A percentile compares a stretch with the other conserved stretches of the same genome.
These are phyloP conservation scores for Karstenula rhodostoma DNA, from an alignment of 2,329 filamentous ascomycete genomes.

Conservation along the genomic window DNA sequence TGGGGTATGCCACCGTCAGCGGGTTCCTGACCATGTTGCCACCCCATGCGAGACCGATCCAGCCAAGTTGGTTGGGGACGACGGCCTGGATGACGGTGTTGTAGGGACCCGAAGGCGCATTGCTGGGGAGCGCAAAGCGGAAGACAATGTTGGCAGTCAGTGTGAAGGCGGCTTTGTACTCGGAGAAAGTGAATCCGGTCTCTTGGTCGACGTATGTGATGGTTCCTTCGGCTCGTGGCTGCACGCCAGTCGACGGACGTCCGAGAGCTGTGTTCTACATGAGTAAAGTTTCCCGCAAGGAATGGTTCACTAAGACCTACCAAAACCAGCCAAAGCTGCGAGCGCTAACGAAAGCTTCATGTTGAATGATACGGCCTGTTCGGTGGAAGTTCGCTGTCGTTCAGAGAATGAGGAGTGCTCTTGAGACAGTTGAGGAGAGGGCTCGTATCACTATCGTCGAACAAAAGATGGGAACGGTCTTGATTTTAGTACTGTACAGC, in stretches of 20 bases:
- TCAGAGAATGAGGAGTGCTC: not conserved
- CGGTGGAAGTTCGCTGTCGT: conserved; percentile 17
- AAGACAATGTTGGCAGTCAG: conserved; percentile 37
- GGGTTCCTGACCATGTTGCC: conserved; percentile 44
- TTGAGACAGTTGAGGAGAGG: conserved; percentile 15
- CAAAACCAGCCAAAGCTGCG: conserved; percentile 29
- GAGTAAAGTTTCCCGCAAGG: conserved; percentile 9
- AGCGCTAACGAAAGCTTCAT: conserved; percentile 34
- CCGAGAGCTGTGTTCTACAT: conserved; percentile 25
- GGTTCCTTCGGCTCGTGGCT: conserved; percentile 20
- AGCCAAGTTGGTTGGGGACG: conserved; percentile 36
- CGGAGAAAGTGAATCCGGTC: conserved; percentile 46
- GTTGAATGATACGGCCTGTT: conserved; percentile 7
- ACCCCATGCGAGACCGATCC: conserved; percentile 42
- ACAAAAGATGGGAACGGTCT: conserved; percentile 28
- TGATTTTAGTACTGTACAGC: conserved; percentile 31
- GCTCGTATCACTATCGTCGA: conserved; percentile 22
- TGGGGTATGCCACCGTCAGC: conserved; percentile 40
- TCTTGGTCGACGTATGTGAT: conserved; percentile 35
- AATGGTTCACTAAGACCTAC: conserved; percentile 20
- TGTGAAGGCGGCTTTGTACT: conserved; percentile 39
- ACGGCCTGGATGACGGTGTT: conserved; percentile 41
- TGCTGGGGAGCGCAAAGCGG: conserved; percentile 38
- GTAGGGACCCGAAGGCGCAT: conserved; percentile 30
- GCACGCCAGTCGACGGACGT: conserved; percentile 21